A percentile compares a stretch with the other conserved stretches of the same genome.
Evolutionary conservation across 176 grass and related monocot genomes (phyloP).

Genomic region (Zoysia japonica): DNA sequence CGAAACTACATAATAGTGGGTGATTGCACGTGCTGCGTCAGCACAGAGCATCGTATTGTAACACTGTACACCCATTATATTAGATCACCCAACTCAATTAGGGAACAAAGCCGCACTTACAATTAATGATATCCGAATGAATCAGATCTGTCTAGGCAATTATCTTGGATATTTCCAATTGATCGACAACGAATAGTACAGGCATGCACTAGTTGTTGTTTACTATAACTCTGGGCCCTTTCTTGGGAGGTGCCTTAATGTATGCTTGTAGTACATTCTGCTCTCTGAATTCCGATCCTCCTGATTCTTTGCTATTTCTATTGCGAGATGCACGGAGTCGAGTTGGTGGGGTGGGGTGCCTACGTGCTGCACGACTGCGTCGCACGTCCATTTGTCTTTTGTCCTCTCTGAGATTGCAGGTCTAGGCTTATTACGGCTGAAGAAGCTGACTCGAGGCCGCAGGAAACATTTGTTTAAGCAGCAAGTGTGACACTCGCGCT

Average conservation of each 20-base stretch:
- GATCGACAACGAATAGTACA: slow-evolving; percentile 43
- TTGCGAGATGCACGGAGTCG: slow-evolving; percentile 37
- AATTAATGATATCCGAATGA: slow-evolving; percentile 25
- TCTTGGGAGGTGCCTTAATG: slow-evolving; percentile 4
- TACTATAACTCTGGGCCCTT: slow-evolving; percentile 14
- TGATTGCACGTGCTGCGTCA: slow-evolving; percentile 35
- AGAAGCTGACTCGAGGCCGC: neutral
- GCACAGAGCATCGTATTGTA: slow-evolving; percentile 29
- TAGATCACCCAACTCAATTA: slow-evolving; percentile 12
- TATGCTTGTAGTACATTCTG: slow-evolving; percentile 5
- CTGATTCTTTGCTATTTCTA: neutral
- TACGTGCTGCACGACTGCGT: slow-evolving; percentile 43
- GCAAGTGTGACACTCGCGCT: slow-evolving; percentile 39
- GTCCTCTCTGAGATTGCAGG: slow-evolving; percentile 9
- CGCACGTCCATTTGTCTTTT: slow-evolving; percentile 44
- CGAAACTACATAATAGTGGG: slow-evolving; percentile 14
- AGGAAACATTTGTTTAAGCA: slow-evolving; percentile 25
- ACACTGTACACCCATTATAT: slow-evolving; percentile 37
- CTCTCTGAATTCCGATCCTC: slow-evolving; percentile 7
- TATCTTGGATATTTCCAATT: neutral
- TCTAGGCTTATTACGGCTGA: slow-evolving; percentile 14
- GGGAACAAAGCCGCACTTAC: slow-evolving; percentile 3
- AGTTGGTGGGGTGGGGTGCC: neutral
- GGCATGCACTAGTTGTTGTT: slow-evolving; percentile 35
- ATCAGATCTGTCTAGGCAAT: neutral